A percentile compares a stretch with the other conserved stretches of the same genome.
These are phyloP conservation scores for Fusarium sp. DNA, from an alignment of 2,329 filamentous ascomycete genomes.

Conservation along the genomic window DNA sequence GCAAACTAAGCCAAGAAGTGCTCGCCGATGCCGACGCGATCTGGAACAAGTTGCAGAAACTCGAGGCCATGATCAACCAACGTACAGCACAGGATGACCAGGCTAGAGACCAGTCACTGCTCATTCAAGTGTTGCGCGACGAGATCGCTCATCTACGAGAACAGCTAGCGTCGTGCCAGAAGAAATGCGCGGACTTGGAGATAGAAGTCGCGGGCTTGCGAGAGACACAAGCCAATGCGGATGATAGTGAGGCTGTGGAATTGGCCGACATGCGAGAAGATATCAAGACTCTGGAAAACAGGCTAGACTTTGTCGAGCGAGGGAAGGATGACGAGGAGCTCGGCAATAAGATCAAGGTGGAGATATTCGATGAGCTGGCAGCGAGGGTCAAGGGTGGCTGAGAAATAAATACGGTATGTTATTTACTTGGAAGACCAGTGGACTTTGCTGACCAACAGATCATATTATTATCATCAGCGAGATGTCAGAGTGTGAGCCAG, in stretches of 20 bases:
- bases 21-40: not conserved
- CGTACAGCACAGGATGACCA: not conserved
- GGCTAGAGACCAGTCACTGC: not conserved
- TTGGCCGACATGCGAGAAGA: not conserved
- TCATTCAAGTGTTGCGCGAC: not conserved
- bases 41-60: not conserved
- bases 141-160: not conserved
- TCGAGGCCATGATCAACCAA: not conserved
- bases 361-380: not conserved
- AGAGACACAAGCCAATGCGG: not conserved
- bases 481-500: too few species aligned
- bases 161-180: not conserved
- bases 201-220: not conserved
- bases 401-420: not conserved
- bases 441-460: not conserved
- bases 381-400: not conserved
- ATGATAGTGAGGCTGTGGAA: not conserved
- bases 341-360: not conserved
- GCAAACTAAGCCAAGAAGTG: not conserved
- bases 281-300: not conserved
- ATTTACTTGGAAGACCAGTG: not conserved
- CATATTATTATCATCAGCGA: too few species aligned
- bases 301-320: conserved; percentile 2
- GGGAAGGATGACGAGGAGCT: not conserved
- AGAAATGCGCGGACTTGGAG: not conserved